Evolutionary conservation across 768 basidiomycete species (phyloP), one percentile per base, ranked within the genome.

Genomic region (Artomyces pyxidatus): DNA sequence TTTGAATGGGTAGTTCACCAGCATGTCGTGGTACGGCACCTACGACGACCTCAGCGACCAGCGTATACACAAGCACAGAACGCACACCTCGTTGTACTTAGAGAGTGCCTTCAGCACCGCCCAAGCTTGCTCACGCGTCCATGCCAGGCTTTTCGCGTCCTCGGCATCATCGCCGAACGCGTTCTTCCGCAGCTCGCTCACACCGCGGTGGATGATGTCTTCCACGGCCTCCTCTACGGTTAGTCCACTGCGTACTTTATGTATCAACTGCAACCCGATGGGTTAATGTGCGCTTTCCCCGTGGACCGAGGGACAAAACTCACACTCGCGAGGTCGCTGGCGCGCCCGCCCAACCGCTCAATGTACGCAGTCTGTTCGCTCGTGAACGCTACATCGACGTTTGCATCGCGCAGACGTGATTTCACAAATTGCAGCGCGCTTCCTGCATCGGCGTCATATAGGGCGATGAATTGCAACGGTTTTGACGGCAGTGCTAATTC

Each of bases 91-190:
- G 61, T 82, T 75, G 42, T 75, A 71, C 54, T 76, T 75, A 1
- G 89, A 74, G 29, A 99, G 74, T 10, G 74, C 69, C 58, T 83
- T 85, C 47, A 97, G 71, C 14, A 98, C 70, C 17, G 71, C 75
- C 91, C 93, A 97, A 0, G 80, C 92, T 61, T 98, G 92, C 52
- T 90, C 85, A 40, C 84, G 73, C 4, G 82, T 75, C 96, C 96
- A 99, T 0, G 80, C 71, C 32, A 95, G 65, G 40, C 61, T 71
- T 65, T 91, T 93, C 3, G 86, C 85, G 59, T 96, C 94, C 47
- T 95, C 91, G 1, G 72, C 65, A 60, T 96, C 94, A 55, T 96
- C 93, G 0, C 93, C 95, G 61, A 97, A 99, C 0, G 88, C 88
- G 41, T 78, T 85, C 74, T 97, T 97, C 41, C 88, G 73, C 43